phyloP scores from a whole-genome alignment of 768 basidiomycete genomes.

The Pisolithus tinctorius region DNA sequence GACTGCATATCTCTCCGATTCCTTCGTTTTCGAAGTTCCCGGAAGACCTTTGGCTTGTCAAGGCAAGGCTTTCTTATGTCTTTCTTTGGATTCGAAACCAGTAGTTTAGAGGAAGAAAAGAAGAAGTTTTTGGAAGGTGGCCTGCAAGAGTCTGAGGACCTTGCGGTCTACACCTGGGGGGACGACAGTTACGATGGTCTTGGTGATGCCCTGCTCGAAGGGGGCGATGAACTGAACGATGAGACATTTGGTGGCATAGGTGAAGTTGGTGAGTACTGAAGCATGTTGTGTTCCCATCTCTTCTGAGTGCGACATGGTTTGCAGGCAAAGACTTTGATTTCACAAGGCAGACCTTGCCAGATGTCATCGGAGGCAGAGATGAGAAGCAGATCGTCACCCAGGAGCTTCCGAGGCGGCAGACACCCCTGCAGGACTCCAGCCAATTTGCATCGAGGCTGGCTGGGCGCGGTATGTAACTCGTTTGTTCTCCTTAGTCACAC shows the following conservation, averaged over 20 bases:
- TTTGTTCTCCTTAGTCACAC: constrained; percentile 1
- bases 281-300: background rate
- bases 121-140: constrained; percentile 45
- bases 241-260: constrained; percentile 85
- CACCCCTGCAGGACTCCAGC: constrained; percentile 22
- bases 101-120: constrained; percentile 59
- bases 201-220: constrained; percentile 81
- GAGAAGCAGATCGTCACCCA: constrained; percentile 16
- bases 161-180: constrained; percentile 91
- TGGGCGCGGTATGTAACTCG: constrained; percentile 24
- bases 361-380: constrained; percentile 8
- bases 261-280: constrained; percentile 58
- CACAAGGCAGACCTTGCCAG: constrained; percentile 37
- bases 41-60: constrained; percentile 1
- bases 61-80: constrained; percentile 44
- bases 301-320: constrained; percentile 10
- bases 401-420: constrained; percentile 21
- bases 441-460: constrained; percentile 10
- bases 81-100: constrained; percentile 73
- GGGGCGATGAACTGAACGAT: constrained; percentile 90
- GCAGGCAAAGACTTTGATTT: constrained; percentile 93
- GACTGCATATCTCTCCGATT: background rate
- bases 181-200: constrained; percentile 87
- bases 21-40: background rate
- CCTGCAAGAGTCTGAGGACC: constrained; percentile 61